These are phyloP conservation scores for Solanum dulcamara DNA, from an alignment of 257 asterid species.

Conservation along the genomic window DNA sequence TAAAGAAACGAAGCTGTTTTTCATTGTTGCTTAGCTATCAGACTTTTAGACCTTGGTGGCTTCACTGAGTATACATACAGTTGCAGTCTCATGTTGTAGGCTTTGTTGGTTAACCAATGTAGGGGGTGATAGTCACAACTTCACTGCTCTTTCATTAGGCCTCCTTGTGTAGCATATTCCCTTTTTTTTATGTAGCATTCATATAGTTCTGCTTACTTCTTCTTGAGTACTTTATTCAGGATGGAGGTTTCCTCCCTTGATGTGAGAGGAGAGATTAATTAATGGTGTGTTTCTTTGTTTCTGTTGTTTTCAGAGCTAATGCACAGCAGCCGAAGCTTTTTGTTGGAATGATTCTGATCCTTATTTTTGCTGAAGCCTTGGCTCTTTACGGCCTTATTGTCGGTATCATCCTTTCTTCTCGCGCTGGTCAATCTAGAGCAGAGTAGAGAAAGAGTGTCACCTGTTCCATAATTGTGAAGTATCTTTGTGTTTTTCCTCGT, in stretches of 20 bases:
- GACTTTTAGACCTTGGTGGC: not conserved
- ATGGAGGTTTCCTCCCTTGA: not conserved
- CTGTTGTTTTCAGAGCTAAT: constrained; percentile 43
- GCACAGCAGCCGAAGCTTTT: constrained; percentile 84
- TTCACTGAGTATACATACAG: not conserved
- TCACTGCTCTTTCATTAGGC: not conserved
- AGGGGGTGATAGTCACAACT: not conserved
- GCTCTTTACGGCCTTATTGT: constrained; percentile 77
- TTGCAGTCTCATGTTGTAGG: not conserved
- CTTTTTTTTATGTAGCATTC: not conserved
- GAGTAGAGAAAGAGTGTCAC: constrained; percentile 32
- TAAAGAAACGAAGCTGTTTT: not conserved
- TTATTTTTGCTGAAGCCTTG: constrained; percentile 70
- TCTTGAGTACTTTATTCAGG: not conserved
- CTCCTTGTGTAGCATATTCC: not conserved
- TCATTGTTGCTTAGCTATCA: not conserved
- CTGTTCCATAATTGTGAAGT: constrained; percentile 1
- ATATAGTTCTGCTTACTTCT: not conserved
- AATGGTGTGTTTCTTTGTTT: not conserved
- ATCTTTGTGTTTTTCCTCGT: constrained; percentile 4
- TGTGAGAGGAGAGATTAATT: not conserved
- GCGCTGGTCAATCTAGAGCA: constrained; percentile 86
- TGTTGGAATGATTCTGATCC: constrained; percentile 80
- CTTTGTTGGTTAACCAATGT: not conserved
- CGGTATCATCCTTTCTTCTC: constrained; percentile 85